Conservation (phyloP, 495 filamentous ascomycete genomes). For the Aspergillus nanangensis region DNA sequence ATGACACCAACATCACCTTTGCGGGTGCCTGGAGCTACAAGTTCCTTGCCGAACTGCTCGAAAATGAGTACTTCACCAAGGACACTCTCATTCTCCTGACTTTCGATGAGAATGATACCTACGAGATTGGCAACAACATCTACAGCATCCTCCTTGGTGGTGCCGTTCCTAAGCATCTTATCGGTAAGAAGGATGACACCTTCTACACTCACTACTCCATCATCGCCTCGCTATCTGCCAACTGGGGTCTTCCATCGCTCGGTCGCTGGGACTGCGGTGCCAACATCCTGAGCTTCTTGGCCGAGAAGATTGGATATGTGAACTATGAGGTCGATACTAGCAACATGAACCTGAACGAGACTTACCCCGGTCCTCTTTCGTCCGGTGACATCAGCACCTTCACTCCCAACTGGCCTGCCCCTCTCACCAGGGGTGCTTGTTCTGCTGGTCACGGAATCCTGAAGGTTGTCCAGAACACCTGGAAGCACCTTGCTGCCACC, state of each 20-base stretch:
- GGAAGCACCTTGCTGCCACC: slow-evolving; percentile 18
- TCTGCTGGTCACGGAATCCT: slow-evolving; percentile 41
- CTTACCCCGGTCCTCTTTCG: slow-evolving; percentile 42
- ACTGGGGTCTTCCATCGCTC: slow-evolving; percentile 60
- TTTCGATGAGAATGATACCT: slow-evolving; percentile 64
- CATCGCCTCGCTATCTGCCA: slow-evolving; percentile 60
- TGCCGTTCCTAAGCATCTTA: slow-evolving; percentile 51
- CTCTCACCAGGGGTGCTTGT: slow-evolving; percentile 35
- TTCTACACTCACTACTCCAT: slow-evolving; percentile 73
- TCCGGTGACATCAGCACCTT: slow-evolving; percentile 23
- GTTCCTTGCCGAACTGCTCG: slow-evolving; percentile 58
- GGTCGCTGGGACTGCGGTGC: slow-evolving; percentile 63
- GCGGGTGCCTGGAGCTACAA: slow-evolving; percentile 53
- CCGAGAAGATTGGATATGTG: slow-evolving; percentile 44
- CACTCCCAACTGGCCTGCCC: slow-evolving; percentile 35
- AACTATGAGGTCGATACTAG: slow-evolving; percentile 36
- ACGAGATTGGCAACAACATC: slow-evolving; percentile 50
- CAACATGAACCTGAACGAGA: slow-evolving; percentile 40
- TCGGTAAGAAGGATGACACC: slow-evolving; percentile 56
- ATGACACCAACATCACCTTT: slow-evolving; percentile 62
- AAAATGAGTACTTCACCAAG: slow-evolving; percentile 61
- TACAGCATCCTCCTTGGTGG: slow-evolving; percentile 60
- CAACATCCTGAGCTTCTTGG: slow-evolving; percentile 55
- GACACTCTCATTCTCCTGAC: slow-evolving; percentile 61
- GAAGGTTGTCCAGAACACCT: slow-evolving; percentile 35